These are phyloP conservation scores for Linnemannia zychae DNA, from an alignment of 192 early-diverging fungal species.

Conservation along the genomic window DNA sequence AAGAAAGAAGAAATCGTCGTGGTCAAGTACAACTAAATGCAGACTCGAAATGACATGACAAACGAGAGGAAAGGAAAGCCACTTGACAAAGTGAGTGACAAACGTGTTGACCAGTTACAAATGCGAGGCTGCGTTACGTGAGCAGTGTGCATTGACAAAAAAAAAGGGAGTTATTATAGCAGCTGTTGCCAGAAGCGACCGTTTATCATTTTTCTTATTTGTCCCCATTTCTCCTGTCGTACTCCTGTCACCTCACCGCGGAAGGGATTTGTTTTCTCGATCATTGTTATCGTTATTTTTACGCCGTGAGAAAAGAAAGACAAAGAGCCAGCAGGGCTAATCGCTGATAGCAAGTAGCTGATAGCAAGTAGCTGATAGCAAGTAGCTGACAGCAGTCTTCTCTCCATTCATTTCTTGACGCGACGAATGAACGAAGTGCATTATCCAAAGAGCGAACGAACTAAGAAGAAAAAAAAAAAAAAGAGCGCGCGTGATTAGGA, in stretches of 20 bases:
- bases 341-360: too few species aligned
- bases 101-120: neutral
- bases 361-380: neutral
- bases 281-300: neutral
- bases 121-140: conserved; percentile 16
- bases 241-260: too few species aligned
- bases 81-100: neutral
- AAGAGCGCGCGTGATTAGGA: neutral
- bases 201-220: neutral
- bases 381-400: neutral
- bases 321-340: too few species aligned
- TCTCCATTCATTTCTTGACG: neutral
- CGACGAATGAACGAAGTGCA: neutral
- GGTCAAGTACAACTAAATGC: too few species aligned
- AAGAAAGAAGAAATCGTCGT: neutral
- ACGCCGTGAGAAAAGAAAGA: too few species aligned
- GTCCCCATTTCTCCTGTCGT: too few species aligned
- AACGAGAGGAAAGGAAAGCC: neutral
- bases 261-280: neutral
- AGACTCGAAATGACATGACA: neutral
- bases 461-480: neutral
- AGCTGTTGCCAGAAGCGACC: neutral
- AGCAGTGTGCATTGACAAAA: conserved; percentile 13
- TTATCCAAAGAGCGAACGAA: neutral
- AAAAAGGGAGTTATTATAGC: neutral